Conservation (phyloP, 2,329 filamentous ascomycete genomes). For the Fusarium sp. region DNA sequence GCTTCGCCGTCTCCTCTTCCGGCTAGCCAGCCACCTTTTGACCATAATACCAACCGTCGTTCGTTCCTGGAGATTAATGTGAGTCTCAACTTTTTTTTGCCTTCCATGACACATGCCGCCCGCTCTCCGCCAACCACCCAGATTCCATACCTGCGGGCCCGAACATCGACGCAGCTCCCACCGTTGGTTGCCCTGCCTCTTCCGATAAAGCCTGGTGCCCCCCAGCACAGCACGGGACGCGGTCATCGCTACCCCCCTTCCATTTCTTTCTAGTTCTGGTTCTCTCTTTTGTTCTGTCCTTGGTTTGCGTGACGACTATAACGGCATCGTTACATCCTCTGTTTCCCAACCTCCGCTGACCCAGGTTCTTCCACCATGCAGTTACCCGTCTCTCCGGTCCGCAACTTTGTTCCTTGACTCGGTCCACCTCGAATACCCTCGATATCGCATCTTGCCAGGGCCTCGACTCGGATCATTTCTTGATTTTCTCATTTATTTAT, state of each 20-base stretch:
- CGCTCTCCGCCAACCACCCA: constrained; percentile 50
- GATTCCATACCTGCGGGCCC: constrained; percentile 33
- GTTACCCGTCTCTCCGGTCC: constrained; percentile 45
- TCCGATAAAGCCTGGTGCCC: constrained; percentile 41
- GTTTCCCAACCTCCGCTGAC: constrained; percentile 40
- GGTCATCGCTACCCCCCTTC: constrained; percentile 17
- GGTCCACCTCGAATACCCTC: constrained; percentile 44
- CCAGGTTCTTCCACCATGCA: constrained; percentile 47
- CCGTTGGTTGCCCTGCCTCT: constrained; percentile 19
- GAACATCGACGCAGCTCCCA: constrained; percentile 22
- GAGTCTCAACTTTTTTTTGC: constrained; percentile 53
- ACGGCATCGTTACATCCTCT: constrained; percentile 30
- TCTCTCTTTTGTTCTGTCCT: constrained; percentile 1
- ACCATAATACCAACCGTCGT: constrained; percentile 47
- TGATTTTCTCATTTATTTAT: constrained; percentile 16
- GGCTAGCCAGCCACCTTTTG: constrained; percentile 47
- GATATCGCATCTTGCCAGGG: constrained; percentile 35
- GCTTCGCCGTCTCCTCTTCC: constrained; percentile 43
- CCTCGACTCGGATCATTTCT: constrained; percentile 41
- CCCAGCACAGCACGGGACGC: constrained; percentile 26
- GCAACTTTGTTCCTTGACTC: constrained; percentile 45
- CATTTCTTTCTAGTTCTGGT: constrained; percentile 2
- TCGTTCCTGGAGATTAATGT: constrained; percentile 55
- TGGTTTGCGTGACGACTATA: constrained; percentile 29
- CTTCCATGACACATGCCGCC: constrained; percentile 49